Evolutionary conservation across 139 green algal genomes (phyloP), one percentile per base, ranked within the genome.

Genomic region (Haematococcus sp.): DNA sequence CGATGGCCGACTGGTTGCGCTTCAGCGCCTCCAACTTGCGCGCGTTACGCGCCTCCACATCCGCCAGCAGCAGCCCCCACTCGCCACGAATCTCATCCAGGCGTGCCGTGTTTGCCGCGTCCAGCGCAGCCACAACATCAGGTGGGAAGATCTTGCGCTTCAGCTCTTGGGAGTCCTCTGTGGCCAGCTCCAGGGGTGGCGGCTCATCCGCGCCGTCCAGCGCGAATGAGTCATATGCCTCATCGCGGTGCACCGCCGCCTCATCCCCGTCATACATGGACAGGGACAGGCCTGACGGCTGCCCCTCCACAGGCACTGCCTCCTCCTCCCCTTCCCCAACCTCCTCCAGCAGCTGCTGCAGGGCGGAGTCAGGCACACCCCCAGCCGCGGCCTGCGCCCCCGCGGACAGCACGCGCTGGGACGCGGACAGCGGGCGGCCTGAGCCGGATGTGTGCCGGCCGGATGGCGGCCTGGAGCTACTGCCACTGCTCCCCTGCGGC

Each of bases 61-160:
- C 75, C 22, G 35, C 33, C 23, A 85, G n/a, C 34, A 85, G 40
- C 27, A 28, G 43, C n/a, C 70, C 74, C 80, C 80, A 85, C 25
- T 60, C 52, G 2, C 9, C 27, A 1, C 80, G 71, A 30, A 85
- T 81, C 27, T 61, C 56, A 16, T 44, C 67, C 49, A 85, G 75
- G 0, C 70, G 56, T 0, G 23, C 60, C 2, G 70, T 52, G 52
- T 85, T 85, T n/a, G 4, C 3, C 0, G 63, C 54, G 34, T 84
- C 78, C 20, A 73, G 73, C 11, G 23, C 58, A 22, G 28, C 44
- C 7, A 85, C 80, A 49, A 85, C 66, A 49, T 80, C 80, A 20
- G 49, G 4, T 0, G 80, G 80, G 44, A 78, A 55, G 5, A 85
- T 74, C 16, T 67, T 43, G 7, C 80, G 58, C 75, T 77, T 70